Evolutionary conservation across 192 early-diverging fungal genomes (phyloP).

Genomic region (Backusella tarrabulga): DNA sequence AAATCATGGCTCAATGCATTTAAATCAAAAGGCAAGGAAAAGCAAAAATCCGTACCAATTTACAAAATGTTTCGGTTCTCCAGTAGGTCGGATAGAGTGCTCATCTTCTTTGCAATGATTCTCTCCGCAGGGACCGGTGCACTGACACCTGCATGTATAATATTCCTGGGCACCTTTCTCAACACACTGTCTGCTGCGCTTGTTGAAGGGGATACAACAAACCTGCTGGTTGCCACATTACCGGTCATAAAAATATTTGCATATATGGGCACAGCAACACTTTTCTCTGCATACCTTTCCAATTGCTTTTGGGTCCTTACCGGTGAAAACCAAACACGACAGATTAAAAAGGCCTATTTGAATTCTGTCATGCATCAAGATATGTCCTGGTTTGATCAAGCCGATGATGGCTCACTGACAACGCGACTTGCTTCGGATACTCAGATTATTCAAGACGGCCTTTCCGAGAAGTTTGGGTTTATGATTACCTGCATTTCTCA

Average conservation of each 20-base stretch:
- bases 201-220: neutral
- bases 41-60: conserved; percentile 42
- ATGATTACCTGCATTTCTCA: conserved; percentile 58
- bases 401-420: conserved; percentile 74
- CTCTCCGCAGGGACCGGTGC: conserved; percentile 21
- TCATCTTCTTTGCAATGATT: conserved; percentile 11
- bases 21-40: conserved; percentile 13
- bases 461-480: conserved; percentile 79
- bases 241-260: conserved; percentile 44
- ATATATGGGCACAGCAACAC: conserved; percentile 54
- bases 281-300: conserved; percentile 54
- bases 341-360: conserved; percentile 77
- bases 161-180: conserved; percentile 30
- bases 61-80: conserved; percentile 67
- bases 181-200: conserved; percentile 11
- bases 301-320: conserved; percentile 56
- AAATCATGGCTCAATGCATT: neutral
- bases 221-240: conserved; percentile 8
- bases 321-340: conserved; percentile 49
- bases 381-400: conserved; percentile 79
- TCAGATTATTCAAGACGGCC: conserved; percentile 82
- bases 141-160: conserved; percentile 27
- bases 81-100: neutral
- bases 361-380: conserved; percentile 79
- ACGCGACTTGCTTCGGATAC: conserved; percentile 87